Evolutionary conservation across 495 filamentous ascomycete species (phyloP).

Genomic region (Rhypophila decipiens): DNA sequence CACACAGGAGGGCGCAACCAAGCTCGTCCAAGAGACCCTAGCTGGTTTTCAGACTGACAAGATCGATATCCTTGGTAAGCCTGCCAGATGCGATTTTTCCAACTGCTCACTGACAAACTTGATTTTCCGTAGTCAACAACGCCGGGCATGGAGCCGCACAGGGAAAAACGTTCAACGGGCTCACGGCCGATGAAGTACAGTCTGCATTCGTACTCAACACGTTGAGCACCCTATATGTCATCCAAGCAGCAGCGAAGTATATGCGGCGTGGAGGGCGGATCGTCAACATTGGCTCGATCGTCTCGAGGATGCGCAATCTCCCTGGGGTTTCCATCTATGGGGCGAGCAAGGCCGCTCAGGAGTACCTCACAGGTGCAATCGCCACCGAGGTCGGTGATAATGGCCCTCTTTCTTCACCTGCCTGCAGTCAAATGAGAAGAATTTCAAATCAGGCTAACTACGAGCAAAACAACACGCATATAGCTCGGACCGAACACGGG

Average conservation of each 20-base stretch:
- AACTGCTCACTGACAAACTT: background rate
- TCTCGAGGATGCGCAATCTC: conserved; percentile 19
- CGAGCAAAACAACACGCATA: background rate
- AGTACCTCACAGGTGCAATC: conserved; percentile 20
- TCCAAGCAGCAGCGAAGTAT: conserved; percentile 23
- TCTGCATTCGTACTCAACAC: conserved; percentile 20
- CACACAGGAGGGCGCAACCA: conserved; percentile 19
- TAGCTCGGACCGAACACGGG: conserved; percentile 29
- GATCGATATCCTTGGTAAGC: conserved; percentile 33
- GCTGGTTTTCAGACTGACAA: conserved; percentile 21
- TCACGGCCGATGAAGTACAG: conserved; percentile 13
- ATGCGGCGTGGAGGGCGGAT: conserved; percentile 34
- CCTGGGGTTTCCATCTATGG: conserved; percentile 15
- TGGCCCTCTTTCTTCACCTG: too few species aligned
- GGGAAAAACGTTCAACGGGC: background rate
- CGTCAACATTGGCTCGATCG: conserved; percentile 38
- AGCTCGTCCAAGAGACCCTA: conserved; percentile 27
- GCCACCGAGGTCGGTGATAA: conserved; percentile 20
- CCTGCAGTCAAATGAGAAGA: background rate
- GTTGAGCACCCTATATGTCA: conserved; percentile 23
- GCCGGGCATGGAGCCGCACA: conserved; percentile 8
- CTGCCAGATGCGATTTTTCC: background rate
- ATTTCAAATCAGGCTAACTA: background rate
- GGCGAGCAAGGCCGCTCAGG: conserved; percentile 28
- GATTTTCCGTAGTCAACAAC: conserved; percentile 26